Conservation (phyloP, 345 rosid species). For the Melaleuca quinquenervia region DNA sequence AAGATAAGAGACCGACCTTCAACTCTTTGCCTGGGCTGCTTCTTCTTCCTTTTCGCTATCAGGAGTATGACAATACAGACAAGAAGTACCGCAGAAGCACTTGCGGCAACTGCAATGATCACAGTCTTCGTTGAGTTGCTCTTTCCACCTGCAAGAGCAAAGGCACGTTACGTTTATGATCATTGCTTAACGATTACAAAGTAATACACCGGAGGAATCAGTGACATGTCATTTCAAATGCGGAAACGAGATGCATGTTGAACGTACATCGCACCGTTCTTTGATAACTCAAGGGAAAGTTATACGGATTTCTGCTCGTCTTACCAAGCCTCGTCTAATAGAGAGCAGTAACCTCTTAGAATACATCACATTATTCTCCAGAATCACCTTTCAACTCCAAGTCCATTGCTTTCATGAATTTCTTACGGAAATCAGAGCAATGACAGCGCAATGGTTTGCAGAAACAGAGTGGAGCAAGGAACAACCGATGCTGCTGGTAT, state of each 20-base stretch:
- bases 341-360: no score
- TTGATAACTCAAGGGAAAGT: no score
- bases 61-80: not conserved
- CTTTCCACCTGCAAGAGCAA: not conserved
- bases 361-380: no score
- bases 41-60: constrained; percentile 7
- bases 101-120: constrained; percentile 12
- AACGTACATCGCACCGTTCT: no score
- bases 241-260: no score
- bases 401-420: not conserved
- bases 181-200: not conserved
- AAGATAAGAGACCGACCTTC: not conserved
- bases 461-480: no score
- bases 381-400: not conserved
- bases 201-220: not conserved
- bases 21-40: not conserved
- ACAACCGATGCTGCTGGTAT: no score
- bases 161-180: not conserved
- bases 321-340: no score
- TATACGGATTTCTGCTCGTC: no score
- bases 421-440: not conserved
- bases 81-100: constrained; percentile 22
- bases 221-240: not conserved
- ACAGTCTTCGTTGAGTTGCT: not conserved
- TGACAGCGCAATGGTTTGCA: not conserved